Evolutionary conservation across 225 moss, liverwort and hornwort genomes (phyloP).

Genomic region (Antitrichia curtipendula): DNA sequence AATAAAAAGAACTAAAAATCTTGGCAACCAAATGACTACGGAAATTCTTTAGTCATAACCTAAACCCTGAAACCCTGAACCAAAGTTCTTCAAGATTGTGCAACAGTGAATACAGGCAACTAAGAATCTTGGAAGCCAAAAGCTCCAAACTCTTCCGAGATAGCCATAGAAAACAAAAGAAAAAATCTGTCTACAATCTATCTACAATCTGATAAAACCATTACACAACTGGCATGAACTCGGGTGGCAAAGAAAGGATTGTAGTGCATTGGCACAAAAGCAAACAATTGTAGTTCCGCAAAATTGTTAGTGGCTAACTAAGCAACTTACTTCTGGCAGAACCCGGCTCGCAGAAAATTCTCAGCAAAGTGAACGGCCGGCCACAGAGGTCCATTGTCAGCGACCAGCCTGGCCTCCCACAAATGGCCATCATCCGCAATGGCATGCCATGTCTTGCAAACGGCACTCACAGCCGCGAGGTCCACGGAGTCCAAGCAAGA

Average conservation of each 20-base stretch:
- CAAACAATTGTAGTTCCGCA: not conserved
- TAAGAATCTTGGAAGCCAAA: not conserved
- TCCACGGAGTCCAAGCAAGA: constrained; percentile 5
- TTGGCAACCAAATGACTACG: not conserved
- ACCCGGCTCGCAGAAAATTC: constrained; percentile 14
- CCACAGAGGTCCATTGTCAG: constrained; percentile 9
- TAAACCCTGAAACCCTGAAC: not conserved
- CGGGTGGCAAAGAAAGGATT: not conserved
- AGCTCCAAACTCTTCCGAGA: not conserved
- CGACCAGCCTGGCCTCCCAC: constrained; percentile 14
- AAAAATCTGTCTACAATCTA: not conserved
- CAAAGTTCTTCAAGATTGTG: not conserved
- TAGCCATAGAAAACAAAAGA: not conserved
- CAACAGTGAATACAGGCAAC: not conserved
- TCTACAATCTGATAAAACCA: no score
- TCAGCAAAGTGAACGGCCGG: constrained; percentile 20
- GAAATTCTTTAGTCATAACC: not conserved
- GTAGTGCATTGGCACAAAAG: not conserved
- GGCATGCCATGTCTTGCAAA: constrained; percentile 24
- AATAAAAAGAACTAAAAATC: not conserved
- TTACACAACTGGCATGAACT: not conserved
- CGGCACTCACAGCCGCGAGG: constrained; percentile 11
- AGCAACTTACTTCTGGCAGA: constrained; percentile 7
- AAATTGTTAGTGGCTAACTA: not conserved
- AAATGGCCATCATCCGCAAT: constrained; percentile 8